Percentiles rank a stretch among this genome's conserved stretches.
Conservation (phyloP, 371 early-diverging fungal genomes). For the Rhizomucor pusillus region DNA sequence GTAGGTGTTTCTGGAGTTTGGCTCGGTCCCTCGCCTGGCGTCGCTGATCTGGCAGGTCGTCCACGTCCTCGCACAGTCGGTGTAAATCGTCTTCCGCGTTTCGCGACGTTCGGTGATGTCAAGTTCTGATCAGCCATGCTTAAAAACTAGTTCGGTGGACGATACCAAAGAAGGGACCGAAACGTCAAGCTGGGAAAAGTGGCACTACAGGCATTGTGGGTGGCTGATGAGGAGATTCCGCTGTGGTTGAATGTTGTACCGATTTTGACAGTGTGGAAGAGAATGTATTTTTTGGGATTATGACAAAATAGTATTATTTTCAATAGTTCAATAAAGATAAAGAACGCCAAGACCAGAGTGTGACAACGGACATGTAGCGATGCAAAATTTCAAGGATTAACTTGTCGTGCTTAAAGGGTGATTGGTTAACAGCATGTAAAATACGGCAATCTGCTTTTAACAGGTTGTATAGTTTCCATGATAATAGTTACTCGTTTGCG, state of each 20-base stretch:
- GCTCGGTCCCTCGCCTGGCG: not conserved
- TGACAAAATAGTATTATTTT: too few species aligned
- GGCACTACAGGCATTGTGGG: too few species aligned
- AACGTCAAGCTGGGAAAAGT: not conserved
- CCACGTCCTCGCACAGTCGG: constrained; percentile 25
- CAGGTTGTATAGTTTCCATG: constrained; percentile 23
- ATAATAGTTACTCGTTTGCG: constrained; percentile 19
- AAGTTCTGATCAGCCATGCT: not conserved
- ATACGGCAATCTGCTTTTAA: constrained; percentile 23
- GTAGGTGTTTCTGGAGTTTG: constrained; percentile 2
- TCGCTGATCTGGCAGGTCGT: constrained; percentile 5
- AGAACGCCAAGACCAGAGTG: too few species aligned
- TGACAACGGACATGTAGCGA: too few species aligned
- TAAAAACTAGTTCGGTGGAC: not conserved
- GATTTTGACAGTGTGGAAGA: too few species aligned
- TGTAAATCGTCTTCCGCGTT: constrained; percentile 26
- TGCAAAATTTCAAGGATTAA: too few species aligned
- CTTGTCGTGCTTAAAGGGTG: too few species aligned
- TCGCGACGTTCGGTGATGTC: not conserved
- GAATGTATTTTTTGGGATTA: too few species aligned
- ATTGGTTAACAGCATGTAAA: constrained; percentile 23
- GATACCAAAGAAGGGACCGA: not conserved
- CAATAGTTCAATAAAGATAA: too few species aligned
- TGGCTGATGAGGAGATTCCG: too few species aligned
- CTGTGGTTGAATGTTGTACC: too few species aligned